Evolutionary conservation across 768 basidiomycete genomes (phyloP), one percentile per base, ranked within the genome.

Genomic region (Tephrocybe sp.): DNA sequence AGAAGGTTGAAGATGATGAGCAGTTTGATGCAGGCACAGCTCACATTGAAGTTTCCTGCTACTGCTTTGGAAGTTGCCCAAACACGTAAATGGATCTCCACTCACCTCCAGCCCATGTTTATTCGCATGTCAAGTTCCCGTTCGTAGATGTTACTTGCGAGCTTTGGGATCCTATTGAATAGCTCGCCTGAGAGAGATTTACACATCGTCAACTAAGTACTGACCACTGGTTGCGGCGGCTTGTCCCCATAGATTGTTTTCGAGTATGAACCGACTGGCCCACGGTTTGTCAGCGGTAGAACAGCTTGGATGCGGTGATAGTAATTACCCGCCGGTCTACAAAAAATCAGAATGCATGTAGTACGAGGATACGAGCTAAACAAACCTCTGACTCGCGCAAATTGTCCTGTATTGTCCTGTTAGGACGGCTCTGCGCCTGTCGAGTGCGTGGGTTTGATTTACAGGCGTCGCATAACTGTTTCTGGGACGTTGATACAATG

Each of bases 81-180:
- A 17, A 15, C 34, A 4, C 14, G 5, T 4, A 36, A 36, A 7
- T 9, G 34, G 8, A 17, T 36, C 5, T 11, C n/a, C 6, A 36
- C 34, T 36, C 51, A 62, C 62, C 59, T 51, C 59, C 62, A 25
- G 43, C 48, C 62, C 62, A 64, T 20, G 32, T 63, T 30, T 63
- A 63, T 58, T 61, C 0, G 62, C 62, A 21, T 62, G 54, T 60
- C 62, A 63, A 33, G 62, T 63, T 59, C 5, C 62, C 62, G 42
- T 41, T 60, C 1, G 55, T 57, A 1, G 60, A 43, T 11, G 62
- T 63, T 6, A 62, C 62, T 44, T 63, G 62, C 4, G 62, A 62
- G 41, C 53, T 61, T 28, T 63, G 62, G 1, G 57, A 64, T 3
- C 62, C 62, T 63, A 30, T 6, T 30, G 28, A 30, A 30, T 5